These are phyloP conservation scores for Stachybotrys elegans DNA, from an alignment of 2,329 filamentous ascomycete genomes.

Conservation along the genomic window DNA sequence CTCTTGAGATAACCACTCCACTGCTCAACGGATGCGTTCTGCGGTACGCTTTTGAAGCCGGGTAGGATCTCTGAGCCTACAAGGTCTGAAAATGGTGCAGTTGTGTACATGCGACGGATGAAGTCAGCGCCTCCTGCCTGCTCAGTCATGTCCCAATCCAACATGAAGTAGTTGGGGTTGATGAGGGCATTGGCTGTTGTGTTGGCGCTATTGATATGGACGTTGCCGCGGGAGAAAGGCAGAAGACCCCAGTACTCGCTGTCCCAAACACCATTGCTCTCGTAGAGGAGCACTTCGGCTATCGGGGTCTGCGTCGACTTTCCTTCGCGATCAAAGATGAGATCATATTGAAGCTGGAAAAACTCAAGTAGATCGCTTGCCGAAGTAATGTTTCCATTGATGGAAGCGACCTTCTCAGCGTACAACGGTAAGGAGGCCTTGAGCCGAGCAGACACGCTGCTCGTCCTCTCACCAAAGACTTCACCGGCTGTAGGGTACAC, in stretches of 20 bases:
- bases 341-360: conserved; percentile 38
- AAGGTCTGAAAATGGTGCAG: not conserved
- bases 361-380: too few relatives aligned
- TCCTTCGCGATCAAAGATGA: conserved; percentile 41
- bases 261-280: conserved; percentile 21
- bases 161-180: conserved; percentile 28
- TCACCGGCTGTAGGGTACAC: conserved; percentile 28
- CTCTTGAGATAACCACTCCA: not conserved
- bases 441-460: conserved; percentile 17
- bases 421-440: conserved; percentile 18
- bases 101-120: not conserved
- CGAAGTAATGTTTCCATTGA: conserved; percentile 27
- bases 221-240: conserved; percentile 33
- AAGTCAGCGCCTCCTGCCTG: not conserved
- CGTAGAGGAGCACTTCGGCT: conserved; percentile 38
- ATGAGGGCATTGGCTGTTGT: conserved; percentile 22
- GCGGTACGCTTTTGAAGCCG: not conserved
- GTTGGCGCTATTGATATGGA: conserved; percentile 32
- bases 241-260: conserved; percentile 32
- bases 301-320: conserved; percentile 41
- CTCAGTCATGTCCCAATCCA: conserved; percentile 27
- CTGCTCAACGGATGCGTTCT: not conserved
- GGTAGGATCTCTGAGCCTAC: not conserved
- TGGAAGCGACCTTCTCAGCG: conserved; percentile 17
- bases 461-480: conserved; percentile 24